These are phyloP conservation scores for Colletotrichum horii DNA, from an alignment of 2,329 filamentous ascomycete genomes.

Conservation along the genomic window DNA sequence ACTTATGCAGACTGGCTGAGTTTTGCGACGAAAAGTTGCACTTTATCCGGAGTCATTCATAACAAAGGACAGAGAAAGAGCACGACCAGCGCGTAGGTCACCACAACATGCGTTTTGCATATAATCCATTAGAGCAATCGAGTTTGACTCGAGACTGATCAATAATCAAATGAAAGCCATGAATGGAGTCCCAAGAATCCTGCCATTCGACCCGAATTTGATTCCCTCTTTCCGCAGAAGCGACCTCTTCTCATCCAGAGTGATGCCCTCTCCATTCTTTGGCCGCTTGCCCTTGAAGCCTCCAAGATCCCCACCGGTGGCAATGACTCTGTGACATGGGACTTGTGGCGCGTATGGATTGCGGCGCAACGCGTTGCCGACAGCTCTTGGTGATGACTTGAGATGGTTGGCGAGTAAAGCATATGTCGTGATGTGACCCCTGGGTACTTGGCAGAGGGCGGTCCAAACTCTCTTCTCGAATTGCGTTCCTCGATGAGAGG, in stretches of 20 bases:
- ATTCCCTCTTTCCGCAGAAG: slow-evolving; percentile 70
- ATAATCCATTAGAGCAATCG: background rate
- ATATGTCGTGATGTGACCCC: slow-evolving; percentile 79
- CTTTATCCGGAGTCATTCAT: background rate
- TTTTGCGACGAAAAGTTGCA: background rate
- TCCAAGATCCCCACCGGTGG: slow-evolving; percentile 72
- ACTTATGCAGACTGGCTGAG: background rate
- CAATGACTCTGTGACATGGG: slow-evolving; percentile 82
- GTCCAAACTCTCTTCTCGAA: slow-evolving; percentile 72
- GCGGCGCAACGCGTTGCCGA: slow-evolving; percentile 76
- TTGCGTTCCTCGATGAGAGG: slow-evolving; percentile 45
- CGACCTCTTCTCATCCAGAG: slow-evolving; percentile 67
- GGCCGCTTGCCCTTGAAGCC: slow-evolving; percentile 97
- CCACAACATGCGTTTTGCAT: background rate
- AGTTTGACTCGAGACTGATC: background rate
- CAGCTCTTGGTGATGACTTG: slow-evolving; percentile 73
- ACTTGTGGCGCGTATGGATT: slow-evolving; percentile 86
- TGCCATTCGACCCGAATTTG: slow-evolving; percentile 63
- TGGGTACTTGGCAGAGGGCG: slow-evolving; percentile 78
- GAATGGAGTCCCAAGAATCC: slow-evolving; percentile 64
- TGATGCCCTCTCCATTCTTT: slow-evolving; percentile 69
- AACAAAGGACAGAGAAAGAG: background rate
- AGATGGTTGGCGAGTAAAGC: slow-evolving; percentile 72
- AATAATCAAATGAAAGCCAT: slow-evolving; percentile 39
- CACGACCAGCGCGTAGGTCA: background rate